phyloP scores from a whole-genome alignment of 805 yeast species.

The Ogataea paradorogensis region DNA sequence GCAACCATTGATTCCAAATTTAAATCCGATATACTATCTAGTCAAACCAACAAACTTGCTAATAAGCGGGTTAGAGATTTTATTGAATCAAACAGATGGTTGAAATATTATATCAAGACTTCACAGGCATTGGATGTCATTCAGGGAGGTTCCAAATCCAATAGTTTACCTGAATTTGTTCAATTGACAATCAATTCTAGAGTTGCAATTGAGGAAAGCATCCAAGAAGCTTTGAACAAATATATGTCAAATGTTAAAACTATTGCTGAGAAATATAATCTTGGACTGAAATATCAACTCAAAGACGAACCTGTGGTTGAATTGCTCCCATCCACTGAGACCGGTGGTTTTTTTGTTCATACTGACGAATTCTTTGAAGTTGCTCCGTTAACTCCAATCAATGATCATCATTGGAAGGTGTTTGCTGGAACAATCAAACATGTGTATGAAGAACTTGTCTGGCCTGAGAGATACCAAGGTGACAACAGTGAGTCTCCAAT shows the following conservation, averaged over 20 bases:
- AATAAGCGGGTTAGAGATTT: slow-evolving; percentile 35
- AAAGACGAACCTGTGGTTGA: slow-evolving; percentile 27
- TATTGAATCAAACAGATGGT: slow-evolving; percentile 19
- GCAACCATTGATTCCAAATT: slow-evolving; percentile 26
- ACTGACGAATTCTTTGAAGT: slow-evolving; percentile 31
- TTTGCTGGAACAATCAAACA: slow-evolving; percentile 55
- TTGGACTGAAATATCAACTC: slow-evolving; percentile 41
- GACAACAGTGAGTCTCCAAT: slow-evolving; percentile 18
- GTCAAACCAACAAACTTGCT: slow-evolving; percentile 36
- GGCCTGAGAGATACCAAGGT: slow-evolving; percentile 23
- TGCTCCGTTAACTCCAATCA: slow-evolving; percentile 38
- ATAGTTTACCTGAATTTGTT: slow-evolving; percentile 68
- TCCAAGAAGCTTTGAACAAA: slow-evolving; percentile 40
- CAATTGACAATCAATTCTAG: slow-evolving; percentile 56
- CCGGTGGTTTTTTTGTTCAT: slow-evolving; percentile 43
- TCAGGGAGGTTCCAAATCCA: slow-evolving; percentile 67
- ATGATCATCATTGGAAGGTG: slow-evolving; percentile 37
- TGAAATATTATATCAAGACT: slow-evolving; percentile 48
- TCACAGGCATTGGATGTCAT: slow-evolving; percentile 65
- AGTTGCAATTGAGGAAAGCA: slow-evolving; percentile 53
- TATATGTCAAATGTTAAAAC: slow-evolving; percentile 35
- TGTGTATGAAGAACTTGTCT: slow-evolving; percentile 49
- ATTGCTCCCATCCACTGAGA: slow-evolving; percentile 27
- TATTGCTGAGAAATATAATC: slow-evolving; percentile 45
- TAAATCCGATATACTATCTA: slow-evolving; percentile 33